Percentiles rank a stretch among this genome's conserved stretches.
phyloP scores from a whole-genome alignment of 129 eudicot species.

The Artemisia annua region DNA sequence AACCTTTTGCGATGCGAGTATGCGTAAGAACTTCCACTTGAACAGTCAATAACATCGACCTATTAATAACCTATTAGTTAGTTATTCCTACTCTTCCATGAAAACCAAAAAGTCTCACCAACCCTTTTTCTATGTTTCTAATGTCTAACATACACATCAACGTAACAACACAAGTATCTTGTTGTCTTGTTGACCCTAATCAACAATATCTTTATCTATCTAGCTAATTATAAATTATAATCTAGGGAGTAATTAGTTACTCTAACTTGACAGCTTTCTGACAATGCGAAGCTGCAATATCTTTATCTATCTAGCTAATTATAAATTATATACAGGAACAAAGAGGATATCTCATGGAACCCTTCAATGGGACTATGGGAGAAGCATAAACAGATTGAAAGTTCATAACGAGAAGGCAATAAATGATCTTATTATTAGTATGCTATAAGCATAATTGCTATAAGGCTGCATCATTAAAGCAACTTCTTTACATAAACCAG shows the following conservation, averaged over 20 bases:
- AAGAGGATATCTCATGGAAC: not conserved
- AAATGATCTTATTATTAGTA: not conserved
- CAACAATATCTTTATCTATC: not conserved
- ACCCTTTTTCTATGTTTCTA: not conserved
- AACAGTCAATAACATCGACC: not conserved
- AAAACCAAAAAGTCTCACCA: not conserved
- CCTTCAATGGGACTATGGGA: not conserved
- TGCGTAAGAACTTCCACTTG: not conserved
- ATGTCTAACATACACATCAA: not conserved
- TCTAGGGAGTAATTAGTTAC: no score
- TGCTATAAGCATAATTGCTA: not conserved
- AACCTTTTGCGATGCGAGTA: not conserved
- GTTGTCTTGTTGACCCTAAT: slow-evolving; percentile 9
- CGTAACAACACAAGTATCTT: not conserved
- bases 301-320: not conserved
- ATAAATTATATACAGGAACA: not conserved
- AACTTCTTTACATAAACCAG: not conserved
- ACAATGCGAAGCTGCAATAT: not conserved
- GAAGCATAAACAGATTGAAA: not conserved
- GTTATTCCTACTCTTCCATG: not conserved
- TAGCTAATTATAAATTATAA: not conserved
- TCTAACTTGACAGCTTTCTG: no score
- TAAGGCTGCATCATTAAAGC: not conserved
- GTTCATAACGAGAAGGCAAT: not conserved
- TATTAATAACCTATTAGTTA: not conserved